A percentile compares a stretch with the other conserved stretches of the same genome.
phyloP scores from a whole-genome alignment of 1,139 yeast species.

The Neolecta irregularis region DNA sequence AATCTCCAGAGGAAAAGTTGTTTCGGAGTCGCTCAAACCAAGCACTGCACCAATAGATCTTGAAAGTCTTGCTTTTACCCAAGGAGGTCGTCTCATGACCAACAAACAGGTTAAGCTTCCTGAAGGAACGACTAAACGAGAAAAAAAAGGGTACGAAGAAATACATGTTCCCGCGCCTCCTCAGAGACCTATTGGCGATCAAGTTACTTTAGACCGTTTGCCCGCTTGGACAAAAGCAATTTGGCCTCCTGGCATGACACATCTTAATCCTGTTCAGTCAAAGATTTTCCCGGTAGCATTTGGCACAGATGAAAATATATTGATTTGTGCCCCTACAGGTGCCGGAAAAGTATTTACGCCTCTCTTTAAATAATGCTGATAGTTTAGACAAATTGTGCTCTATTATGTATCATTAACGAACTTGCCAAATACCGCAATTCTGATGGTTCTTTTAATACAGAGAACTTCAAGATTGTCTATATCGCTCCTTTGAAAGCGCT shows the following conservation, averaged over 20 bases:
- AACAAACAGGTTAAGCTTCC: conserved; percentile 59
- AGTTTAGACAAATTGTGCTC: conserved; percentile 92
- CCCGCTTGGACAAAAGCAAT: conserved; percentile 75
- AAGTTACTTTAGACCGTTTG: conserved; percentile 21
- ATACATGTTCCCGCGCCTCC: conserved; percentile 73
- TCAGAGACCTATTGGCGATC: conserved; percentile 32
- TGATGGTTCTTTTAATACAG: conserved; percentile 31
- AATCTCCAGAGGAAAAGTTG: conserved; percentile 15
- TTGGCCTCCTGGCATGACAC: conserved; percentile 47
- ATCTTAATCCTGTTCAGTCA: conserved; percentile 73
- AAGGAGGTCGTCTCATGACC: conserved; percentile 57
- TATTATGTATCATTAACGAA: conserved; percentile 55
- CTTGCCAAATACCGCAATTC: conserved; percentile 39
- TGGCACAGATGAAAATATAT: conserved; percentile 48
- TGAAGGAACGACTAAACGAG: conserved; percentile 64
- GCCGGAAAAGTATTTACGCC: too few relatives aligned
- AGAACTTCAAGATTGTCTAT: conserved; percentile 58
- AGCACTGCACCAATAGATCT: conserved; percentile 37
- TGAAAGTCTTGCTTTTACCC: conserved; percentile 48
- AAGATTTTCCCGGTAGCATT: conserved; percentile 68
- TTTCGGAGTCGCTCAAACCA: conserved; percentile 3
- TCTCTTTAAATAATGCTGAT: too few relatives aligned
- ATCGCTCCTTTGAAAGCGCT: conserved; percentile 90
- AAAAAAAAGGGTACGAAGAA: conserved; percentile 64
- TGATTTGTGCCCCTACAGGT: conserved; percentile 95